Conservation (phyloP, 2,329 filamentous ascomycete genomes). For the Ophiobolus disseminans region DNA sequence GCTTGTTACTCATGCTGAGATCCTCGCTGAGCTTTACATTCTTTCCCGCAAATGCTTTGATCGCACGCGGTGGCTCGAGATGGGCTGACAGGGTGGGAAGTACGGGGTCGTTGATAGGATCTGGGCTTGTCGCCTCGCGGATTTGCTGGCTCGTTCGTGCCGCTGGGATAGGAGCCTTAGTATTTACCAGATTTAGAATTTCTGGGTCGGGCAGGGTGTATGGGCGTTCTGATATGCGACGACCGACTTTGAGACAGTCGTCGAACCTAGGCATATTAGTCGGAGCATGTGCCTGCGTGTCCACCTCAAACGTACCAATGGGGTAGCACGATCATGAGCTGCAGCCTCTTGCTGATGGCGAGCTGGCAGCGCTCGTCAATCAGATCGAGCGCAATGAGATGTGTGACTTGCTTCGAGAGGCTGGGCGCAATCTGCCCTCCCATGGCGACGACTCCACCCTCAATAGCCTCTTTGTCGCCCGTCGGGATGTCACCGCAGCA, state of each 20-base stretch:
- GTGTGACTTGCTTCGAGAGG: slow-evolving; percentile 78
- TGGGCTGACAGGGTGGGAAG: slow-evolving; percentile 26
- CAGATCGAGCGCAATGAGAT: slow-evolving; percentile 82
- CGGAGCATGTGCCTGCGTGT: neutral
- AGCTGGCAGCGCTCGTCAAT: slow-evolving; percentile 74
- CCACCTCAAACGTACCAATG: slow-evolving; percentile 71
- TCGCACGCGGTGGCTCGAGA: slow-evolving; percentile 34
- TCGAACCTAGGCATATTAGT: slow-evolving; percentile 73
- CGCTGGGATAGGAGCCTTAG: slow-evolving; percentile 38
- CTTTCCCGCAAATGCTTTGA: slow-evolving; percentile 75
- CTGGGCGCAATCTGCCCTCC: slow-evolving; percentile 80
- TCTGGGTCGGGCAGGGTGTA: slow-evolving; percentile 88
- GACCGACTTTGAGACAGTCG: slow-evolving; percentile 91
- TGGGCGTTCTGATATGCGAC: slow-evolving; percentile 85
- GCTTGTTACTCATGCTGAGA: slow-evolving; percentile 71
- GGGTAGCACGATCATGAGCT: slow-evolving; percentile 84
- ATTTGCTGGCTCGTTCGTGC: slow-evolving; percentile 57
- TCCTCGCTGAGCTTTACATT: slow-evolving; percentile 79
- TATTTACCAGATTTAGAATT: slow-evolving; percentile 60
- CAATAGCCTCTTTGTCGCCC: slow-evolving; percentile 89
- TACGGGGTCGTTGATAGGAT: slow-evolving; percentile 33
- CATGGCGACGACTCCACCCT: slow-evolving; percentile 86
- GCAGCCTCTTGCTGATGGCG: slow-evolving; percentile 69
- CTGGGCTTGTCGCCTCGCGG: slow-evolving; percentile 43
- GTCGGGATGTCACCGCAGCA: slow-evolving; percentile 84